Evolutionary conservation across 192 early-diverging fungal species (phyloP).

Genomic region (Rhizophagus sp.): DNA sequence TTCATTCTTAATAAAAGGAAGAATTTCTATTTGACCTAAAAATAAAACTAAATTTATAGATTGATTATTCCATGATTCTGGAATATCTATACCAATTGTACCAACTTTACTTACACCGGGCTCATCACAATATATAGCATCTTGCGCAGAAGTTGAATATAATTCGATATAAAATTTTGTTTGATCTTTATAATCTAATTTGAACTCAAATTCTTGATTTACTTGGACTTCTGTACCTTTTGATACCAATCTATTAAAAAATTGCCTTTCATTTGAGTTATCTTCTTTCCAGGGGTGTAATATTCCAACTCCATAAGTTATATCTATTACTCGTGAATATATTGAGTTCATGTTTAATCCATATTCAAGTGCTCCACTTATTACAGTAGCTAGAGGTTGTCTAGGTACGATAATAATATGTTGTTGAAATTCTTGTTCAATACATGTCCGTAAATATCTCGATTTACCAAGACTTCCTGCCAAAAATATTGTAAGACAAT

Average conservation of each 20-base stretch:
- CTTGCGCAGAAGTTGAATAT: neutral
- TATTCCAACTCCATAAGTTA: constrained; percentile 1
- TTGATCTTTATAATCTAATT: neutral
- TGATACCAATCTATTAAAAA: neutral
- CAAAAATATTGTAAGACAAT: constrained; percentile 51
- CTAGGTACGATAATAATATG: neutral
- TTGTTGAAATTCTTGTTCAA: neutral
- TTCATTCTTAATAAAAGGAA: neutral
- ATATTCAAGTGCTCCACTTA: neutral
- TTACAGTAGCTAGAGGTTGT: neutral
- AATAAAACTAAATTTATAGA: neutral
- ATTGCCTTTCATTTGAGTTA: neutral
- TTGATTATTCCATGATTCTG: neutral
- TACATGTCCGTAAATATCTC: constrained; percentile 36
- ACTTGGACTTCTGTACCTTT: neutral
- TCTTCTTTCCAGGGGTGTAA: neutral
- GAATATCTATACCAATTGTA: neutral
- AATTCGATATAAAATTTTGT: neutral
- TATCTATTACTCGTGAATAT: neutral
- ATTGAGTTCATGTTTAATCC: neutral
- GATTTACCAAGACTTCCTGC: constrained; percentile 58
- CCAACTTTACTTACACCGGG: neutral
- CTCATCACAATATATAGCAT: constrained; percentile 27
- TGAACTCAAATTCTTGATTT: constrained; percentile 6
- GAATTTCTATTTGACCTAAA: neutral